Percentiles rank a stretch among this genome's conserved stretches.
phyloP scores from a whole-genome alignment of 129 eudicot genomes.

The Glebionis coronaria region DNA sequence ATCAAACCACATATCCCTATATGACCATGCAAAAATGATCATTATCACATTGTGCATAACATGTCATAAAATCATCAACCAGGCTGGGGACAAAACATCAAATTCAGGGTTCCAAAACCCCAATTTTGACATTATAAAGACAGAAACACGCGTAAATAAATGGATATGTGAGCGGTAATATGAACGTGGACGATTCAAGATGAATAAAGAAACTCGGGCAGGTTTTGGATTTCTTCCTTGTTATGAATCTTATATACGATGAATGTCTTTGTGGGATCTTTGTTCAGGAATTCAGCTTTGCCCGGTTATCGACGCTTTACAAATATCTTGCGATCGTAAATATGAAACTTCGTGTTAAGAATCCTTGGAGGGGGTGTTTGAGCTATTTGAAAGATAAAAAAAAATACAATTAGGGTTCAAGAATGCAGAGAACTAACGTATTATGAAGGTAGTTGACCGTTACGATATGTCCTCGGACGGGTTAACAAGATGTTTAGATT shows the following conservation, averaged over 20 bases:
- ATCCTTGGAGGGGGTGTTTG: background rate
- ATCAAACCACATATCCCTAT: constrained; percentile 21
- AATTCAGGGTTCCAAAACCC: background rate
- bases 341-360: background rate
- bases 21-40: background rate
- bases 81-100: background rate
- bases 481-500: background rate
- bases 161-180: background rate
- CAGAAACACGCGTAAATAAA: background rate
- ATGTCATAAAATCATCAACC: background rate
- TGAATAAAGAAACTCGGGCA: too few relatives aligned
- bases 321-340: background rate
- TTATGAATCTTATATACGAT: too few relatives aligned
- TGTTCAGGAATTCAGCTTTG: too few relatives aligned
- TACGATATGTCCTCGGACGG: background rate
- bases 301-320: too few relatives aligned
- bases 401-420: background rate
- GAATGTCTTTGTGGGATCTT: too few relatives aligned
- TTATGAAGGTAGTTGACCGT: constrained; percentile 3
- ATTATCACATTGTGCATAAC: background rate
- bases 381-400: background rate
- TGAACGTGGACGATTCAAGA: background rate
- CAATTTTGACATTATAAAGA: too few relatives aligned
- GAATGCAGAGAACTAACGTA: constrained; percentile 2
- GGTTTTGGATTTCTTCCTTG: too few relatives aligned